Percentiles rank a stretch among this genome's conserved stretches.
phyloP scores from a whole-genome alignment of 2,329 filamentous ascomycete species.

The Pseudophaeomoniella oleicola region DNA sequence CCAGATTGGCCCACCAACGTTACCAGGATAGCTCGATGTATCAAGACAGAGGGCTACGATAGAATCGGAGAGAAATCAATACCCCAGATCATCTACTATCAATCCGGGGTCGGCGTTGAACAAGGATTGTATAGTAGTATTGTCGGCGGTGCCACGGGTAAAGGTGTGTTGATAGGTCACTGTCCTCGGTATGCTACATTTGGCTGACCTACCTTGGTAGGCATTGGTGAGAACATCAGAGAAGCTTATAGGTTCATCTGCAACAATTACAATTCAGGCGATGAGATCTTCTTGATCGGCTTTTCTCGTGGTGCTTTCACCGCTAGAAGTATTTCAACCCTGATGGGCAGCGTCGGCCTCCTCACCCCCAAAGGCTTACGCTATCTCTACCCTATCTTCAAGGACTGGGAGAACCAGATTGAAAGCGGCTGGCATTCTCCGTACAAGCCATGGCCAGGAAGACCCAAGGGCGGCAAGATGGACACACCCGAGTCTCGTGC shows the following conservation, averaged over 20 bases:
- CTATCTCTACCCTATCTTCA: constrained; percentile 11
- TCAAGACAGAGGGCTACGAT: constrained; percentile 14
- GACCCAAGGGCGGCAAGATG: constrained; percentile 3
- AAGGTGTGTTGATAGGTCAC: background rate
- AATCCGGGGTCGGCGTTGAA: constrained; percentile 18
- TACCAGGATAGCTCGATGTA: constrained; percentile 16
- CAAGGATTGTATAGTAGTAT: constrained; percentile 12
- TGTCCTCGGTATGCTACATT: background rate
- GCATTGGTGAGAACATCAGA: constrained; percentile 12
- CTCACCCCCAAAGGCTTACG: constrained; percentile 12
- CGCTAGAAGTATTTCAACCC: constrained; percentile 19
- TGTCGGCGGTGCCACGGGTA: constrained; percentile 13
- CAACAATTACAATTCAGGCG: constrained; percentile 19
- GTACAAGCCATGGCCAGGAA: constrained; percentile 12
- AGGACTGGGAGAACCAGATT: constrained; percentile 13
- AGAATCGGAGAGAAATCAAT: constrained; percentile 9
- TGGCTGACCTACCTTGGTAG: constrained; percentile 3
- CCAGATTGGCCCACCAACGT: constrained; percentile 18
- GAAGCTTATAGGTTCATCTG: constrained; percentile 17
- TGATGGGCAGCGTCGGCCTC: constrained; percentile 20
- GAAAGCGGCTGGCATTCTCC: constrained; percentile 8
- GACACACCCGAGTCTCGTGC: constrained; percentile 6
- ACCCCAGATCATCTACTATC: constrained; percentile 18
- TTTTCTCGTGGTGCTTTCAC: constrained; percentile 24
- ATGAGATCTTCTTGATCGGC: constrained; percentile 22